phyloP scores from a whole-genome alignment of 2,329 filamentous ascomycete genomes.

The Juglanconis sp. region DNA sequence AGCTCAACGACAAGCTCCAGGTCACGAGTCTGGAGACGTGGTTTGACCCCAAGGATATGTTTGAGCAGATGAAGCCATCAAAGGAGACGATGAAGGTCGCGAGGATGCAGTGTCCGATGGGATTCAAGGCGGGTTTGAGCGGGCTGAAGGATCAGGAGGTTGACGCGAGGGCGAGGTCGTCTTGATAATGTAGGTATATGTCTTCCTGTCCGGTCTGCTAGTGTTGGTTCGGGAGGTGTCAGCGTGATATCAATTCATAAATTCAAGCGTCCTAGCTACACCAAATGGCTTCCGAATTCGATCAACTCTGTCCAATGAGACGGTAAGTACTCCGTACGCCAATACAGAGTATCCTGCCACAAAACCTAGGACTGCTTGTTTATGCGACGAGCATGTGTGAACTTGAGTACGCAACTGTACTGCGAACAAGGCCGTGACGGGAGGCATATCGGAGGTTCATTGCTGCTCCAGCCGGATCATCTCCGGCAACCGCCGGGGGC shows the following conservation, averaged over 20 bases:
- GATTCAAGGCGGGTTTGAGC: conserved; percentile 4
- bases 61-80: conserved; percentile 17
- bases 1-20: conserved; percentile 58
- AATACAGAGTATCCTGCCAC: too few species aligned
- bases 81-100: conserved; percentile 10
- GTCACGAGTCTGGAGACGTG: conserved; percentile 30
- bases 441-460: not conserved
- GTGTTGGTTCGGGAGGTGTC: not conserved
- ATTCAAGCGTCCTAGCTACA: not conserved
- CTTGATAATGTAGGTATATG: not conserved
- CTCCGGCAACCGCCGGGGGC: not conserved
- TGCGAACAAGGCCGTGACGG: too few species aligned
- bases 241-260: not conserved
- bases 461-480: not conserved
- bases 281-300: too few species aligned
- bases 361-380: too few species aligned
- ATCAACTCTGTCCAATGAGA: too few species aligned
- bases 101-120: conserved; percentile 17
- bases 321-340: too few species aligned
- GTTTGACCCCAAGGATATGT: conserved; percentile 18
- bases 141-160: not conserved
- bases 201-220: not conserved
- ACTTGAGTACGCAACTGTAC: too few species aligned
- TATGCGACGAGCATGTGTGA: too few species aligned
- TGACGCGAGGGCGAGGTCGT: not conserved